Evolutionary conservation across 1,284 basidiomycete genomes (phyloP).

Genomic region (Fomes fomentarius): DNA sequence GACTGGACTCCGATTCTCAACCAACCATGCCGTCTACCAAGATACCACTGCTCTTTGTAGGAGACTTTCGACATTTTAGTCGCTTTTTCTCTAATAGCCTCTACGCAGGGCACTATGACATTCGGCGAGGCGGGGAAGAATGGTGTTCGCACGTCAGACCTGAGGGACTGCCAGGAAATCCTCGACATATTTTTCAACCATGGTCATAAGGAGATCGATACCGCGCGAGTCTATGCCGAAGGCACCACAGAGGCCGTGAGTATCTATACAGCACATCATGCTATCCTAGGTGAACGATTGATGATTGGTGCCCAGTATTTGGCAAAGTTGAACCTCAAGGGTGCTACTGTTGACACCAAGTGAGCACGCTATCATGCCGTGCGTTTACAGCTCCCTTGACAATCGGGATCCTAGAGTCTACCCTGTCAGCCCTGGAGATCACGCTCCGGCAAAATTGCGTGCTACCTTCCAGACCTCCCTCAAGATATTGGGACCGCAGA

Average conservation of each 20-base stretch:
- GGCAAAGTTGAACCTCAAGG: constrained; percentile 44
- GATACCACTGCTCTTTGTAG: constrained; percentile 18
- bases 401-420: constrained; percentile 41
- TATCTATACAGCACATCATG: too few species aligned
- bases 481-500: constrained; percentile 37
- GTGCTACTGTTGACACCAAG: constrained; percentile 54
- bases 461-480: constrained; percentile 43
- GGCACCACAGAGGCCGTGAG: constrained; percentile 58
- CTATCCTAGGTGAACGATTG: too few species aligned
- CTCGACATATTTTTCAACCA: constrained; percentile 47
- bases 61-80: too few species aligned
- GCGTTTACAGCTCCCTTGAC: too few species aligned
- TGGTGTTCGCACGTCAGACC: constrained; percentile 43
- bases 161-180: constrained; percentile 46
- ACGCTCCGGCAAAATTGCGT: constrained; percentile 40
- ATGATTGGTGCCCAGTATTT: constrained; percentile 36
- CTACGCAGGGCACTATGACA: constrained; percentile 52
- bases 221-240: constrained; percentile 50
- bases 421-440: constrained; percentile 44
- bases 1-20: too few species aligned
- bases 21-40: constrained; percentile 17
- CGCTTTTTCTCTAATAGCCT: too few species aligned
- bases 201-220: constrained; percentile 52
- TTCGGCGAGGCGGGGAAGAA: constrained; percentile 47
- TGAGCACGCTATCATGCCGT: constrained; percentile 22